Evolutionary conservation across 768 basidiomycete species (phyloP), one percentile per base, ranked within the genome.

Genomic region (Pilatotrama ljubarskyi): DNA sequence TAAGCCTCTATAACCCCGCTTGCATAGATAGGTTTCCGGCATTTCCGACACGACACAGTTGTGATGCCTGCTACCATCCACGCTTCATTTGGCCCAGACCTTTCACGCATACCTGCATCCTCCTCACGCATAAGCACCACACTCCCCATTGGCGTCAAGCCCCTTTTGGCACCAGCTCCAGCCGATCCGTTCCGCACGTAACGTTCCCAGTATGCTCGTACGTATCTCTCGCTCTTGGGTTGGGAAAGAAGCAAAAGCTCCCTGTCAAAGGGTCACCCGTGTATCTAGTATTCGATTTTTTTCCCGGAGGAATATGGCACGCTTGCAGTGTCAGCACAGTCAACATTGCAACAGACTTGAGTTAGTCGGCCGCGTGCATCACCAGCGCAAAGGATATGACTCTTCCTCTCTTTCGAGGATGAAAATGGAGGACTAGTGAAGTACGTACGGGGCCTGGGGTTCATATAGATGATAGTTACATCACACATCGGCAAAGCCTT

Each of bases 221-320:
- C 55, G 43, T 57, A 53, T 62, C 43, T 51, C 55, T 62, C 61
- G 42, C 32, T 57, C 55, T 57, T 53, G 55, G 40, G 47, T 43
- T 25, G 29, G 61, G 55, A 47, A 55, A 54, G 50, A 49, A 62
- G 51, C 50, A 62, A 62, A 62, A 49, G 50, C 29, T 53, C 61
- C 55, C 25, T 41, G 17, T 6, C 7, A n/a, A 10, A 11, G 44
- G 51, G 44, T 29, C 36, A 40, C 38, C 47, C 51, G 9, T 62
- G 55, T 62, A 62, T 62, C 51, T 62, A 62, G 55, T 62, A 57
- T 43, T 47, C 20, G 46, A 15, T 41, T 52, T 46, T 37, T 26
- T 49, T n/a, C n/a, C 26, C 49, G 55, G 55, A 49, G 46, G 35
- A 55, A 26, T 32, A 14, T 22, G 10, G 15, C 42, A 22, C n/a